Evolutionary conservation across 495 filamentous ascomycete genomes (phyloP), one percentile per base, ranked within the genome.

Genomic region (Podospora pseudopauciseta): DNA sequence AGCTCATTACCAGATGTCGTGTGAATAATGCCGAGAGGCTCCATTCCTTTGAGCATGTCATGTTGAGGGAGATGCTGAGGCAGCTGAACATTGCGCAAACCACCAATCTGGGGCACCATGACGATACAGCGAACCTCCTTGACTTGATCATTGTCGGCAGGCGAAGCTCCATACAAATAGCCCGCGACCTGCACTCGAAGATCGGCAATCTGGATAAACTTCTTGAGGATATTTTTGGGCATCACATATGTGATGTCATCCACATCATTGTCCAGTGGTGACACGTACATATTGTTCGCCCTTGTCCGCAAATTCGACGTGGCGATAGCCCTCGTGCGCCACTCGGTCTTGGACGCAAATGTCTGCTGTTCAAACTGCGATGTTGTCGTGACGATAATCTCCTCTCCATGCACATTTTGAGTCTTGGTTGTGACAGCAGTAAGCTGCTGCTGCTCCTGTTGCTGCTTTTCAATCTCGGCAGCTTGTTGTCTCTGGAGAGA

Each of bases 401-500:
- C 96, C 80, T 99, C 96, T 23, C 96, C 96, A 65, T 93, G 94
- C 20, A 96, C 91, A 73, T 99, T 99, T 77, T 97, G 94, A 0
- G 96, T 99, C 83, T 97, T 97, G 54, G 96, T 99, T 0, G 95
- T 98, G 27, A 97, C 94, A 20, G 96, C 95, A 18, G 96, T 99
- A 69, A 98, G 87, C 78, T 98, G 95, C 78, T 92, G 90, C 80
- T 96, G 92, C 77, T 98, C 95, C 75, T 97, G 89, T 78, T 97
- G 93, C 79, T 98, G 96, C 84, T 97, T 97, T 80, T 99, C 96
- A 67, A 99, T 97, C 80, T 99, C 96, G 67, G 95, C 94, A 4
- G 96, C 96, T 80, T 98, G 96, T 81, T 99, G 96, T 64, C 96
- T 90, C 79, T 99, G 96, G 91, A 99, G 90, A 1, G 94, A 97